Evolutionary conservation across 305 asterid species (phyloP), one percentile per base, ranked within the genome.

Genomic region (Fraxinus floribunda): DNA sequence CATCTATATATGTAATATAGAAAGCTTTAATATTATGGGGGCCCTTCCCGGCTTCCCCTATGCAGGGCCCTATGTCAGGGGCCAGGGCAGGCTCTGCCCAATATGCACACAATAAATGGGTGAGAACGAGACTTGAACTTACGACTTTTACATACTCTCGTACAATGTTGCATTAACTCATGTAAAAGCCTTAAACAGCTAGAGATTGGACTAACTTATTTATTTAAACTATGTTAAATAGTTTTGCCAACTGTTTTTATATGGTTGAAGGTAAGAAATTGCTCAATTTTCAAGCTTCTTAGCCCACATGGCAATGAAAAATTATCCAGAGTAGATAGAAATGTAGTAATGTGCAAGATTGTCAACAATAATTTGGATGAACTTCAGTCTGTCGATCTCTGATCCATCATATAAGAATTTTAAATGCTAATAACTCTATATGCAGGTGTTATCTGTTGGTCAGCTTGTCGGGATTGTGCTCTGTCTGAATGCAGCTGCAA

Each of bases 401-500:
- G 72, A 62, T 22, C 15, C 4, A 22, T 62, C 6, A 3, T 62
- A 62, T 9, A 62, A 62, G 72, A 22, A 68, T 10, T 68, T 68
- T 20, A 24, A 68, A 29, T 29, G 38, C 8, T 26, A 5, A 60
- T 83, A 82, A 64, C 79, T 55, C 46, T 77, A 15, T 68, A 26
- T 80, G 64, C 89, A 93, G 98, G 93, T 91, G 41, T 85, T 90
- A 38, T 90, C 95, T 2, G 83, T 91, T 79, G 94, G 86, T 83
- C 91, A 90, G 77, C 84, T 93, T 83, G 98, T 90, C 5, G 98
- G 97, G 73, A 88, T 93, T 36, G 87, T 91, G 85, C 89, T 93
- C 49, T 93, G 97, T 84, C 89, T 93, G n/a, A 86, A 57, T 57
- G 92, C 94, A 52, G 98, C 98, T 5, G 89, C 97, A 70, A 93